Base-by-base conservation (phyloP, 2,329 filamentous ascomycete genomes). In the Trichoderma atrobrunneum region DNA sequence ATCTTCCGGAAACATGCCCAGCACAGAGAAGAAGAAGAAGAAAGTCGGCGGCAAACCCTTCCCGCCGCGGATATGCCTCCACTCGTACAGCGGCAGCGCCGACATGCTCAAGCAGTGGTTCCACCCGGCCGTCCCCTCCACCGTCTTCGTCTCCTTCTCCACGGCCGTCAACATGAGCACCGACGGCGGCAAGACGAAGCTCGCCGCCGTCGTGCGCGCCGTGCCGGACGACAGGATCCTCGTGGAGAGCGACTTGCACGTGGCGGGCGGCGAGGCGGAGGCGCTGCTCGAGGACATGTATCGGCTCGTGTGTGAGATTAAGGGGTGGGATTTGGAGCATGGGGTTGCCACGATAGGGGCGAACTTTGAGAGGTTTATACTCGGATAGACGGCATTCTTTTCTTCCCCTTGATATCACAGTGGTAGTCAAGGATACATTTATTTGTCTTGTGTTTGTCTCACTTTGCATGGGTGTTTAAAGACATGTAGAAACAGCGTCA, bases 91-190 rank as follows among this genome's bases (percentile, higher is more conserved):
- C 62, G 95, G 94, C 0, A 88, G 91, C 7, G 85, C 89, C 12
- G 91, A 96, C 71, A 87, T 91, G 36, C 83, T 98, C 48, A 91
- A 88, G 75, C 94, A 94, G 80, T 98, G 97, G 78, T 83, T 94
- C 62, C 87, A 92, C 74, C 88, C 89, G 1, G 85, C 87, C 1
- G 89, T 96, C 10, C 95, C 95, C 0, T 89, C 90, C 0, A 86
- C 89, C 18, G 87, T 98, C 24, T 99, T 91, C 81, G 95, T 97
- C 77, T 97, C 94, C 1, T 97, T 98, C 79, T 98, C 94, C 2
- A 87, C 87, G 0, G 90, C 90, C 7, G 92, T 99, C 77, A 99
- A 98, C 78, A 88, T 95, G 76, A 86, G 87, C 36, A 84, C 87
- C 21, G 81, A 76, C 76, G 85, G 77, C 78, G 85, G 82, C 74